A percentile compares a stretch with the other conserved stretches of the same genome.
Conservation (phyloP, 75 land plant genomes). For the Selaginella tamariscina region DNA sequence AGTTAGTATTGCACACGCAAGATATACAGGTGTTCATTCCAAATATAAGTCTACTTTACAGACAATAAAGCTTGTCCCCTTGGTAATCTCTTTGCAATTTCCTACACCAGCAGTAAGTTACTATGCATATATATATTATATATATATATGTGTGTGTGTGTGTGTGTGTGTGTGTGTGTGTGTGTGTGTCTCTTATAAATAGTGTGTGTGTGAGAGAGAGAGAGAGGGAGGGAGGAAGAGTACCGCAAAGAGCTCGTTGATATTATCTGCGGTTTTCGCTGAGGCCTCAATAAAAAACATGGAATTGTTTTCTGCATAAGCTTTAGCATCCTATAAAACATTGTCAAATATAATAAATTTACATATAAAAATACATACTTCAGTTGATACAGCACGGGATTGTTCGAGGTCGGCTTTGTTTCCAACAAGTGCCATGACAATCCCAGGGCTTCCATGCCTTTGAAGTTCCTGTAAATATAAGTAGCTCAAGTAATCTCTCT, state of each 20-base stretch:
- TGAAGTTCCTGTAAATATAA: slow-evolving; percentile 64
- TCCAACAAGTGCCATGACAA: slow-evolving; percentile 91
- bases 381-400: slow-evolving; percentile 45
- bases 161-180: neutral
- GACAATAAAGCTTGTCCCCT: slow-evolving; percentile 13
- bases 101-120: slow-evolving; percentile 20
- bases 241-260: slow-evolving; percentile 65
- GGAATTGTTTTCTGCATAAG: slow-evolving; percentile 80
- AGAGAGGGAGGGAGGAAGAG: neutral
- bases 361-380: slow-evolving; percentile 35
- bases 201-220: neutral
- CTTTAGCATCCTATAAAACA: slow-evolving; percentile 53
- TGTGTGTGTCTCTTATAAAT: neutral
- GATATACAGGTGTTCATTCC: no score
- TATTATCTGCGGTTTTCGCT: slow-evolving; percentile 92
- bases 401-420: slow-evolving; percentile 89
- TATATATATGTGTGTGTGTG: neutral
- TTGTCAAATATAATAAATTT: neutral
- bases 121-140: neutral
- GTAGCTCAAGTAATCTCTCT: no score
- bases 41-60: no score
- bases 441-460: slow-evolving; percentile 78
- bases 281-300: slow-evolving; percentile 99
- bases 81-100: slow-evolving; percentile 24
- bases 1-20: no score